Evolutionary conservation across 2,329 filamentous ascomycete genomes (phyloP).

Genomic region (Xylariaceae sp.): DNA sequence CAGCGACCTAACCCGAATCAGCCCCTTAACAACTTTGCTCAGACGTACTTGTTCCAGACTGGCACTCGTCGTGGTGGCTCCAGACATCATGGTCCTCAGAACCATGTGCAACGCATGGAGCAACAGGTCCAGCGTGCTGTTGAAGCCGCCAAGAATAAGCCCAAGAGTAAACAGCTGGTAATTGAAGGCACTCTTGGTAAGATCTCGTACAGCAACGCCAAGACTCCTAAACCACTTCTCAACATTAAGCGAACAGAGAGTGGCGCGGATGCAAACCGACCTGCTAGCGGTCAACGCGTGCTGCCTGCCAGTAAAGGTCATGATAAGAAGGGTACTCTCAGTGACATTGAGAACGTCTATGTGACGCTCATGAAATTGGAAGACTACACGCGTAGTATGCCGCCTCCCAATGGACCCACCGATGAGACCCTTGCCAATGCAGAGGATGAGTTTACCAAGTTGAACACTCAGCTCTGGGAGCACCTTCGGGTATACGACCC

Average conservation of each 20-base stretch:
- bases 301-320: slow-evolving; percentile 40
- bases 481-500: slow-evolving; percentile 90
- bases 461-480: slow-evolving; percentile 78
- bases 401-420: slow-evolving; percentile 56
- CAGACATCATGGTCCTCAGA: slow-evolving; percentile 79
- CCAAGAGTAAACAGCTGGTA: slow-evolving; percentile 95
- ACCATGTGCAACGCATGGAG: slow-evolving; percentile 98
- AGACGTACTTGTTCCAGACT: slow-evolving; percentile 95
- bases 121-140: slow-evolving; percentile 97
- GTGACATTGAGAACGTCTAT: slow-evolving; percentile 86
- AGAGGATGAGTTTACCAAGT: slow-evolving; percentile 77
- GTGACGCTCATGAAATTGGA: slow-evolving; percentile 86
- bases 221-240: slow-evolving; percentile 88
- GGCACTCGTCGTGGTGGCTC: slow-evolving; percentile 72
- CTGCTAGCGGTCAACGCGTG: slow-evolving; percentile 42
- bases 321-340: slow-evolving; percentile 76
- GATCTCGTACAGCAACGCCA: slow-evolving; percentile 98
- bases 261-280: slow-evolving; percentile 51
- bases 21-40: slow-evolving; percentile 90
- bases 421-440: slow-evolving; percentile 65
- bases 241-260: slow-evolving; percentile 88
- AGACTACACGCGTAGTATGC: slow-evolving; percentile 80
- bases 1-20: slow-evolving; percentile 88
- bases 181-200: slow-evolving; percentile 95
- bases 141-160: slow-evolving; percentile 93